Evolutionary conservation across 257 asterid genomes (phyloP).

Genomic region (Paulownia fortunei): DNA sequence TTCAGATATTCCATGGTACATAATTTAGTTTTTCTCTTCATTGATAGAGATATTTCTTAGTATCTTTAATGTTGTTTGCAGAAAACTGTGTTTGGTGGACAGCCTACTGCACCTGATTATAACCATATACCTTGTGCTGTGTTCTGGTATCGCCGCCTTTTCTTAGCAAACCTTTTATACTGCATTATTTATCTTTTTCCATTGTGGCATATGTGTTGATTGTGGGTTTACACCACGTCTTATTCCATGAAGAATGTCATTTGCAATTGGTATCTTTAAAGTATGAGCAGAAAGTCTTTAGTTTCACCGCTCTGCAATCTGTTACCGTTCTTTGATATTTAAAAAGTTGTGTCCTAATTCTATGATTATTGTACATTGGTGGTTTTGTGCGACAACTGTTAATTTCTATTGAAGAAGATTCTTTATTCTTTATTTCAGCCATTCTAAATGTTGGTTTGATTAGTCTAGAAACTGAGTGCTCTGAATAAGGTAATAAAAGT

Average conservation of each 20-base stretch:
- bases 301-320: too few relatives aligned
- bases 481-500: too few relatives aligned
- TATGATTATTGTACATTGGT: too few relatives aligned
- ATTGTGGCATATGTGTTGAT: neutral
- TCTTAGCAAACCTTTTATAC: neutral
- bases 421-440: too few relatives aligned
- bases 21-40: neutral
- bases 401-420: too few relatives aligned
- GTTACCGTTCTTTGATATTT: too few relatives aligned
- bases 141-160: conserved; percentile 71
- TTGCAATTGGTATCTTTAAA: too few relatives aligned
- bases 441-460: too few relatives aligned
- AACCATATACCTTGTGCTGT: conserved; percentile 81
- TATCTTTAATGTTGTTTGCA: conserved; percentile 42
- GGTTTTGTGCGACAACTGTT: neutral
- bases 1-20: neutral
- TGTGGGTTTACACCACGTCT: neutral
- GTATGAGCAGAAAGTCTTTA: too few relatives aligned
- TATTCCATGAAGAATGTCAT: neutral
- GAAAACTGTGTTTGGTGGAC: conserved; percentile 96
- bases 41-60: neutral
- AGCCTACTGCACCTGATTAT: conserved; percentile 78
- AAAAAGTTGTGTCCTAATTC: too few relatives aligned
- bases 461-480: too few relatives aligned
- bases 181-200: conserved; percentile 8